Evolutionary conservation across 2,329 filamentous ascomycete species (phyloP).

Genomic region (Epichloe festucae): DNA sequence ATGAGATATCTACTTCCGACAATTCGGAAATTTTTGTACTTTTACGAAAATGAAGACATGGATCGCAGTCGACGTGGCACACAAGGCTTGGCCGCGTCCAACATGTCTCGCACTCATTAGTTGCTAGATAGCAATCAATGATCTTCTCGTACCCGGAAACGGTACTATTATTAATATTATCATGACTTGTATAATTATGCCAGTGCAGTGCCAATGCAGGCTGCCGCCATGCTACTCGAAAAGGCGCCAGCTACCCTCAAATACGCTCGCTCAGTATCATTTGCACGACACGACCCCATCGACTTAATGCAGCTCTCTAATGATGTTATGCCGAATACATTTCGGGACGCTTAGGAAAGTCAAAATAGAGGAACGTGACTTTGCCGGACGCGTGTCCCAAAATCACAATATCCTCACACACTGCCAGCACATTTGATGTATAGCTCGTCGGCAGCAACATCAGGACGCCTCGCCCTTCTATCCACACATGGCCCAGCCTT

Average conservation of each 20-base stretch:
- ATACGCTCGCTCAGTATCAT: background rate
- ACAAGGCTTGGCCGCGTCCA: background rate
- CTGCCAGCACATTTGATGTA: conserved; percentile 4
- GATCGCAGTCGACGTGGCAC: background rate
- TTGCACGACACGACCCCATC: background rate
- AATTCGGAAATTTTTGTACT: background rate
- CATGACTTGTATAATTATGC: background rate
- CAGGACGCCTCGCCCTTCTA: conserved; percentile 5
- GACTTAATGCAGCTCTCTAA: background rate
- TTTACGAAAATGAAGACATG: background rate
- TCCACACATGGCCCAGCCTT: conserved; percentile 6
- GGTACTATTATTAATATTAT: too few species aligned
- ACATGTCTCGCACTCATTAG: background rate
- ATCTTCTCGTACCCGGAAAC: too few species aligned
- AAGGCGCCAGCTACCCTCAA: background rate
- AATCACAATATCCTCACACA: conserved; percentile 6
- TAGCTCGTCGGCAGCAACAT: conserved; percentile 6
- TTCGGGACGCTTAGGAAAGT: conserved; percentile 3
- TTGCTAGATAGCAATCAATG: background rate
- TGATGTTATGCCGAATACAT: background rate
- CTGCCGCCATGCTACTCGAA: background rate
- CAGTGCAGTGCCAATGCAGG: background rate
- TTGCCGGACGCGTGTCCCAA: conserved; percentile 8
- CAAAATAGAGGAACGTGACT: conserved; percentile 8
- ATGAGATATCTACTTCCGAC: background rate